phyloP scores from a whole-genome alignment of 352 stramenopile species.

The Phytophthora nicotianae region DNA sequence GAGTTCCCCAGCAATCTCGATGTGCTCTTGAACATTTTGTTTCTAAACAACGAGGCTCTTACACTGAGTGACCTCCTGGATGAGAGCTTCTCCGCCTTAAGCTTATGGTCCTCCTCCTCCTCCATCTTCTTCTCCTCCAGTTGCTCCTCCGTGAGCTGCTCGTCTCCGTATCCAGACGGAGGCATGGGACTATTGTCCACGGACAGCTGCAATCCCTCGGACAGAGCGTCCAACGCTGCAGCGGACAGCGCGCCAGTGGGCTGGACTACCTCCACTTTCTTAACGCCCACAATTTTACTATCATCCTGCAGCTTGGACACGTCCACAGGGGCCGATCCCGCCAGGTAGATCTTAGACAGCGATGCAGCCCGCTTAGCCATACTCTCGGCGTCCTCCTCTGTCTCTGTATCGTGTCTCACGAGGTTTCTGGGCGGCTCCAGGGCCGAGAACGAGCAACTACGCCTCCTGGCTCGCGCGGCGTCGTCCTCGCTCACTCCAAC shows the following conservation, averaged over 20 bases:
- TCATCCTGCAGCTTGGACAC: slow-evolving; percentile 80
- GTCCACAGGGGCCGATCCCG: slow-evolving; percentile 80
- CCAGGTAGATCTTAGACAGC: slow-evolving; percentile 86
- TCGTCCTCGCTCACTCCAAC: slow-evolving; percentile 6
- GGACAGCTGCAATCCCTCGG: slow-evolving; percentile 73
- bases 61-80: slow-evolving; percentile 65
- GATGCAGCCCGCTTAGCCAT: slow-evolving; percentile 73
- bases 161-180: slow-evolving; percentile 4
- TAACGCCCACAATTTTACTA: slow-evolving; percentile 76
- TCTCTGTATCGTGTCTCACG: slow-evolving; percentile 8
- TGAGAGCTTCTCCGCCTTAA: slow-evolving; percentile 76
- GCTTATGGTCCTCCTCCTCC: slow-evolving; percentile 85
- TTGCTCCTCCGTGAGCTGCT: slow-evolving; percentile 74
- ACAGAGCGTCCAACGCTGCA: slow-evolving; percentile 79
- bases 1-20: slow-evolving; percentile 33
- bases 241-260: slow-evolving; percentile 76
- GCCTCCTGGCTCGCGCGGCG: slow-evolving; percentile 31
- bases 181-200: slow-evolving; percentile 63
- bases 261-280: slow-evolving; percentile 77
- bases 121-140: slow-evolving; percentile 89
- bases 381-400: slow-evolving; percentile 45
- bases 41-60: slow-evolving; percentile 74
- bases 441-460: slow-evolving; percentile 77
- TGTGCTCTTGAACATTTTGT: slow-evolving; percentile 77
- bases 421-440: slow-evolving; percentile 20